A percentile compares a stretch with the other conserved stretches of the same genome.
Evolutionary conservation across 2,329 filamentous ascomycete genomes (phyloP).

Genomic region (Fusarium poae): DNA sequence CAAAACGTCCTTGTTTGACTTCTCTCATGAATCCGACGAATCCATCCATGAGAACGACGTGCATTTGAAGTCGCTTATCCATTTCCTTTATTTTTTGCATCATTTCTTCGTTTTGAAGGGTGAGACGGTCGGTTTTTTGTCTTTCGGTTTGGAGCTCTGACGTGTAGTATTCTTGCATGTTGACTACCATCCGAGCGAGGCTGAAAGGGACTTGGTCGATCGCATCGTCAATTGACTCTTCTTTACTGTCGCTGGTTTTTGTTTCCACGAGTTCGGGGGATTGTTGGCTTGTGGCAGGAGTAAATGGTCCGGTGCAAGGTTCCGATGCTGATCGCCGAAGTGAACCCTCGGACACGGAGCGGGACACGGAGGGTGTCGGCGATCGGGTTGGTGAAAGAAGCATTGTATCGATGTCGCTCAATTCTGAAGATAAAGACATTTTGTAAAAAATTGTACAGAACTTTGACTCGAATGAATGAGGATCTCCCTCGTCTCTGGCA

Average conservation of each 20-base stretch:
- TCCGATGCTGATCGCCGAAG: slow-evolving; percentile 17
- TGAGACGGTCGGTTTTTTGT: slow-evolving; percentile 9
- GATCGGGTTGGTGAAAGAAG: slow-evolving; percentile 32
- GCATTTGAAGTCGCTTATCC: slow-evolving; percentile 36
- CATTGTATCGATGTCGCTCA: neutral
- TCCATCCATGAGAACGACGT: slow-evolving; percentile 41
- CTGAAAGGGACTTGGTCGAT: slow-evolving; percentile 18
- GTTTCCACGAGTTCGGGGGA: neutral
- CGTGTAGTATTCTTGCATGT: slow-evolving; percentile 44
- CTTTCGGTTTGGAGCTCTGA: slow-evolving; percentile 34
- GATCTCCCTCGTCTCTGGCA: neutral
- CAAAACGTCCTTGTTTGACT: slow-evolving; percentile 25
- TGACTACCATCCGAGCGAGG: slow-evolving; percentile 32
- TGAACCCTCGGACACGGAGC: slow-evolving; percentile 27
- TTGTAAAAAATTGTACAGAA: neutral
- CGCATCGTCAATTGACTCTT: neutral
- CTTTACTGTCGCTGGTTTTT: rapidly evolving
- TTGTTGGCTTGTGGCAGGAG: neutral
- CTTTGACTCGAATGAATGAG: neutral
- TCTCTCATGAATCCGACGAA: slow-evolving; percentile 40
- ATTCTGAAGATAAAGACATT: neutral
- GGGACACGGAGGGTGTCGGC: slow-evolving; percentile 29
- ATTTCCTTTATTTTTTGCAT: slow-evolving; percentile 13
- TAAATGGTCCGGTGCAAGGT: neutral
- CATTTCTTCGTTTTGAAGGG: slow-evolving; percentile 11